Conservation (phyloP, 176 grass and related monocot species). For the Carex littledalei region DNA sequence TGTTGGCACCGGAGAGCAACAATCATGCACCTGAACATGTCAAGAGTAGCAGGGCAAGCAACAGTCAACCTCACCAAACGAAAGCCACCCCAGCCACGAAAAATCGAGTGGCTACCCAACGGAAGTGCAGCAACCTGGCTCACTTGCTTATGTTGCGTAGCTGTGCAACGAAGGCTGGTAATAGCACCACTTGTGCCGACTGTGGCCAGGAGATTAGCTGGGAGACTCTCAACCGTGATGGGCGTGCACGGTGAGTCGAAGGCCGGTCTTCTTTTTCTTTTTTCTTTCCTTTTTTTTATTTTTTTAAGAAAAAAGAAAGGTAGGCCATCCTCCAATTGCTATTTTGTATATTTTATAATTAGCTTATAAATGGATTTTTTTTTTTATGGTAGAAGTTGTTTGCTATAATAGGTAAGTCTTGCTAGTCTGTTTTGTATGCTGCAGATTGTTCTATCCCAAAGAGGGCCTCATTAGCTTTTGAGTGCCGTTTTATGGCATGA, state of each 20-base stretch:
- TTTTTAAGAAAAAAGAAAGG: not conserved
- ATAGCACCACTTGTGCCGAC: conserved; percentile 57
- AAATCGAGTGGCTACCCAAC: conserved; percentile 40
- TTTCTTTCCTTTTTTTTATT: not conserved
- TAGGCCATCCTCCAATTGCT: not conserved
- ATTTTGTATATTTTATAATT: conserved; percentile 12
- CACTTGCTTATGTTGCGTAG: conserved; percentile 80
- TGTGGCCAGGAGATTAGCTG: conserved; percentile 86
- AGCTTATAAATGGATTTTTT: not conserved
- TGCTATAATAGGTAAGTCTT: not conserved
- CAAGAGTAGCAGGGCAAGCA: conserved; percentile 20
- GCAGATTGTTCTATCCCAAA: not conserved
- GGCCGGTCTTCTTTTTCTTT: not conserved
- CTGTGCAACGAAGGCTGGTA: conserved; percentile 60
- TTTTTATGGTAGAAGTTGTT: conserved; percentile 2
- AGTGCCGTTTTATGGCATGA: not conserved
- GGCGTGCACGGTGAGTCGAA: conserved; percentile 44
- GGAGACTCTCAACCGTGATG: conserved; percentile 83
- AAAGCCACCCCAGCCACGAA: conserved; percentile 31
- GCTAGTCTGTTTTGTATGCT: not conserved
- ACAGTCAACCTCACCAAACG: conserved; percentile 22
- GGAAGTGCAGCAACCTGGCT: conserved; percentile 78
- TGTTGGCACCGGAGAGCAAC: conserved; percentile 1
- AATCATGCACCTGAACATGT: not conserved
- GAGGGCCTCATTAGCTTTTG: not conserved